phyloP scores from a whole-genome alignment of 345 rosid species.

The sweet orange (Citrus sinensis) region DNA sequence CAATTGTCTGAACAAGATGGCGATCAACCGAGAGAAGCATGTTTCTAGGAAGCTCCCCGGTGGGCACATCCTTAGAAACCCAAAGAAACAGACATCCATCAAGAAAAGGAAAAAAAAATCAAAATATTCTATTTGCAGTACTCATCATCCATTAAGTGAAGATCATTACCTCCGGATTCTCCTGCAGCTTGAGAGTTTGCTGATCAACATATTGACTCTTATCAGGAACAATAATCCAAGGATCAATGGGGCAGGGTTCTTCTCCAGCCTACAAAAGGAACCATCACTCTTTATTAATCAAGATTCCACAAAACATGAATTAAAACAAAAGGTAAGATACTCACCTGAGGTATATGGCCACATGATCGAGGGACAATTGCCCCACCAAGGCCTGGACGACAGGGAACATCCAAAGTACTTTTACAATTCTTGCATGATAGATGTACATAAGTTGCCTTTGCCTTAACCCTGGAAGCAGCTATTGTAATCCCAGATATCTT shows the following conservation, averaged over 20 bases:
- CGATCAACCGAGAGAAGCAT: constrained; percentile 94
- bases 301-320: not conserved
- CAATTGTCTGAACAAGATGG: constrained; percentile 80
- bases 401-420: constrained; percentile 65
- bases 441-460: constrained; percentile 85
- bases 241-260: constrained; percentile 93
- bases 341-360: constrained; percentile 89
- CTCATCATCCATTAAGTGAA: not conserved
- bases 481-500: constrained; percentile 91
- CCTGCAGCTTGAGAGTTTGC: constrained; percentile 91
- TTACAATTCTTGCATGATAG: constrained; percentile 86
- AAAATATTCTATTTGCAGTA: not conserved
- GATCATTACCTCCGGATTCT: constrained; percentile 80
- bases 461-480: constrained; percentile 95
- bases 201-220: constrained; percentile 95
- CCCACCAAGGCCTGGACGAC: constrained; percentile 97
- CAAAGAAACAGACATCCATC: constrained; percentile 10
- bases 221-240: constrained; percentile 96
- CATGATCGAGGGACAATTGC: constrained; percentile 95
- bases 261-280: constrained; percentile 65
- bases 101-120: not conserved
- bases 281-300: not conserved
- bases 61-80: constrained; percentile 79
- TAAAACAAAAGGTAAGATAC: not conserved
- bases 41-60: constrained; percentile 99